These are phyloP conservation scores for Pleurostoma richardsiae DNA, from an alignment of 2,329 filamentous ascomycete species.

Conservation along the genomic window DNA sequence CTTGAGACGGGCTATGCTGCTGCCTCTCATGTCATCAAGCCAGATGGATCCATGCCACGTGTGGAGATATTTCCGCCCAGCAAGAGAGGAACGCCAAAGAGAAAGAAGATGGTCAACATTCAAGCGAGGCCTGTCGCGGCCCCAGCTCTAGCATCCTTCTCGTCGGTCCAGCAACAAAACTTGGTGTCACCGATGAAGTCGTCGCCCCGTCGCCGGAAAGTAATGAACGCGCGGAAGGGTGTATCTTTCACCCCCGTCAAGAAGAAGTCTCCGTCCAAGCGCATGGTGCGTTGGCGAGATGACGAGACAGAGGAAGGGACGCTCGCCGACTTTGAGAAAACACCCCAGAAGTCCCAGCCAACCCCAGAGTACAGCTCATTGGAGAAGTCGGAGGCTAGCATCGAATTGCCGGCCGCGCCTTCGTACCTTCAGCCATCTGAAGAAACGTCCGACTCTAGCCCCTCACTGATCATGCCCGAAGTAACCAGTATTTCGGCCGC, in stretches of 20 bases:
- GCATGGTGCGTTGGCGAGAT: conserved; percentile 86
- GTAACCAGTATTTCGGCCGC: conserved; percentile 25
- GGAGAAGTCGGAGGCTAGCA: too few relatives aligned
- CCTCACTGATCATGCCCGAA: conserved; percentile 53
- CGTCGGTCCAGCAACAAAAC: conserved; percentile 26
- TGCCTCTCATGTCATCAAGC: conserved; percentile 81
- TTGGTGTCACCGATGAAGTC: conserved; percentile 63
- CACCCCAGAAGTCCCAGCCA: conserved; percentile 60
- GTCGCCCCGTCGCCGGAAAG: conserved; percentile 77
- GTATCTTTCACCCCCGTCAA: conserved; percentile 80
- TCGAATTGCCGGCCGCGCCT: conserved; percentile 27
- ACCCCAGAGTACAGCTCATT: too few relatives aligned
- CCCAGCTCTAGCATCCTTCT: conserved; percentile 33
- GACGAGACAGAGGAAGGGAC: conserved; percentile 79
- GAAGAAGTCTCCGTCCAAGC: conserved; percentile 64
- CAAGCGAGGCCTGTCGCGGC: conserved; percentile 37
- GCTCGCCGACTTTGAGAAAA: conserved; percentile 87
- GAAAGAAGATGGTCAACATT: conserved; percentile 48
- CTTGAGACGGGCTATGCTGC: conserved; percentile 71
- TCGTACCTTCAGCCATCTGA: conserved; percentile 36
- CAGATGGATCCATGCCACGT: conserved; percentile 63
- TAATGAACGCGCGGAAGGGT: conserved; percentile 59
- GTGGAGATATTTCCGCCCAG: conserved; percentile 66
- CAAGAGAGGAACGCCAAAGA: conserved; percentile 72
- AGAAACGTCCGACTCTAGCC: conserved; percentile 45